Percentiles rank a stretch among this genome's conserved stretches.
phyloP scores from a whole-genome alignment of 2,329 filamentous ascomycete species.

The Aspergillus ustus region DNA sequence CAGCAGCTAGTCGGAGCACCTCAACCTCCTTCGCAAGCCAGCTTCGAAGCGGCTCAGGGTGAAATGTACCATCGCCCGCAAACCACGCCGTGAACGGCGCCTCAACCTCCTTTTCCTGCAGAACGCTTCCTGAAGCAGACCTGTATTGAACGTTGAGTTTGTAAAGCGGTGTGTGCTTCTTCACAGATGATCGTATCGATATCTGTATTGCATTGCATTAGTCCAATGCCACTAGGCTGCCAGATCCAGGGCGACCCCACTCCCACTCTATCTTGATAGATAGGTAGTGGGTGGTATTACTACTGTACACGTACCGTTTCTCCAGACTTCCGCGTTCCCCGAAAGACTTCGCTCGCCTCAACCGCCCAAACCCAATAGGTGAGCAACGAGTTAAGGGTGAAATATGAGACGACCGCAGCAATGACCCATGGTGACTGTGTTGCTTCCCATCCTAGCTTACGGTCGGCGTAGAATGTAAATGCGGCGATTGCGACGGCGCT shows the following conservation, averaged over 20 bases:
- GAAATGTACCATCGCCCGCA: constrained; percentile 60
- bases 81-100: constrained; percentile 67
- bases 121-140: constrained; percentile 43
- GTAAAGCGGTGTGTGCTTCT: constrained; percentile 84
- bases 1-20: constrained; percentile 56
- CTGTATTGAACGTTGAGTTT: constrained; percentile 65
- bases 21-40: constrained; percentile 65
- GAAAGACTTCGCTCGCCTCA: constrained; percentile 81
- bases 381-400: constrained; percentile 74
- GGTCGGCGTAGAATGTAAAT: constrained; percentile 88
- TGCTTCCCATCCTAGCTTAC: constrained; percentile 83
- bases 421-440: constrained; percentile 79
- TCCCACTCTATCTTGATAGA: not conserved
- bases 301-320: constrained; percentile 56
- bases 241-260: too few relatives aligned
- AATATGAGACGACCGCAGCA: constrained; percentile 78
- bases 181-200: constrained; percentile 70
- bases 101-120: constrained; percentile 55
- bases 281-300: not conserved
- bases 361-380: constrained; percentile 84
- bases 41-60: constrained; percentile 64
- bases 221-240: not conserved
- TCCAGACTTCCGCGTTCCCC: constrained; percentile 71
- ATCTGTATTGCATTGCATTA: constrained; percentile 56
- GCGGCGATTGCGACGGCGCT: constrained; percentile 77